Base-by-base conservation (phyloP, 1,284 basidiomycete genomes). In the Papiliotrema laurentii region DNA sequence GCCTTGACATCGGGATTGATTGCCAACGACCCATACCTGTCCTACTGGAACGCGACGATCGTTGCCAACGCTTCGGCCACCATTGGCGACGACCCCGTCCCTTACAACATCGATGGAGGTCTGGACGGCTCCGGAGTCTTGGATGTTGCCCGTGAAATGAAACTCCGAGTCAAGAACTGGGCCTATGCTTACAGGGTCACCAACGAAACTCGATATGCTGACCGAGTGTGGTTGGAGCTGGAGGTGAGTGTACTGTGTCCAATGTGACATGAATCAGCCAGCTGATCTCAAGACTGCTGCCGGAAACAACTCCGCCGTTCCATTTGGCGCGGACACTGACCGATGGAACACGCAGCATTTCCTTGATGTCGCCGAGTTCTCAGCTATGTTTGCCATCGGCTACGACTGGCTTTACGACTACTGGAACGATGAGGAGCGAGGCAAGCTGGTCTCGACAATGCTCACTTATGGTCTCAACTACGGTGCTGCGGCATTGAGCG, bases 331-430 rank as follows among this genome's bases (percentile, higher is more conserved):
- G 57, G 71, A 74, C 42, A 63, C 51, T 14, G 63, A 64, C 11
- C 56, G 65, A 63, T 97, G 92, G 91, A 94, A 96, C 74, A 79
- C 84, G 3, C 59, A 50, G 2, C 96, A 98, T 76, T 98, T 97
- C 83, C 85, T 99, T 50, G 96, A 99, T 72, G 79, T 85, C 7
- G 94, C 84, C 19, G 96, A 99, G 72, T 81, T 97, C 65, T 85
- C 83, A 25, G 82, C 85, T 28, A 90, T 86, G 1, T 96, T 84
- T 64, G 92, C 81, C 30, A 87, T 96, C 60, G 96, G 85, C 2
- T 99, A 97, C 67, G 96, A 99, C 72, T 99, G 80, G 80, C 74
- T 98, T 47, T 86, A 96, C 74, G 85, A 94, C 51, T 78, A 81
- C 50, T 96, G 89, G 88, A 82, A 81, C 6, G 72, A 78, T 27